Evolutionary conservation across 495 filamentous ascomycete genomes (phyloP), one percentile per base, ranked within the genome.

Genomic region (Beverwykella pulmonaria): DNA sequence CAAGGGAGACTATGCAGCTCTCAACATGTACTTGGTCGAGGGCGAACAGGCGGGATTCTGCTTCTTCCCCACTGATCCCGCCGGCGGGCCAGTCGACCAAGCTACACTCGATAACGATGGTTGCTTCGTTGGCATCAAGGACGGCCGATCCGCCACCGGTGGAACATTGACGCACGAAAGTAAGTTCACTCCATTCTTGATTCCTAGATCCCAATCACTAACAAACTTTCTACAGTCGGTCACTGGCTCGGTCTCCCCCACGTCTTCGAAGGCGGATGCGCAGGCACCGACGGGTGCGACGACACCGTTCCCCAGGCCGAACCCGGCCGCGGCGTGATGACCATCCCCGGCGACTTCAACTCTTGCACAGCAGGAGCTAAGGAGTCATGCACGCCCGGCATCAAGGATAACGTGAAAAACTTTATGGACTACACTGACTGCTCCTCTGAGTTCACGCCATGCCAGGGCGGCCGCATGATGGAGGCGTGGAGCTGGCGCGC

Each of bases 181-280:
- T 65, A 50, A 19, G 53, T 49, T 20, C 25, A 7, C 22, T 52
- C 22, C 44, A 7, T 23, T 8, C 25, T 19, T 5, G 22, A 63
- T 10, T 22, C 20, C 19, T 3, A 25, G 26, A 20, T 47, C 6
- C 8, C 9, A 19, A 52, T 23, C 32, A 1, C 36, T 54, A 63
- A 63, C 20, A 12, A 3, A 25, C 2, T 20, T 15, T 32, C 20
- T n/a, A n/a, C 46, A 65, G 82, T 85, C 20, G 84, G 84, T 23
- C 84, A 87, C 70, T 87, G 84, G 84, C 80, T 85, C 59, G 83
- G 83, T 2, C 76, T 86, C 25, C 63, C 84, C 27, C 84, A 87
- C 65, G 82, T 80, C 1, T 87, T 86, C 61, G 78, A 86, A 71
- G 83, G 80, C 1, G 69, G 67, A 25, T 73, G 71, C 60, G 46